Evolutionary conservation across 2,329 filamentous ascomycete species (phyloP).

Genomic region (Penicillium sp.): DNA sequence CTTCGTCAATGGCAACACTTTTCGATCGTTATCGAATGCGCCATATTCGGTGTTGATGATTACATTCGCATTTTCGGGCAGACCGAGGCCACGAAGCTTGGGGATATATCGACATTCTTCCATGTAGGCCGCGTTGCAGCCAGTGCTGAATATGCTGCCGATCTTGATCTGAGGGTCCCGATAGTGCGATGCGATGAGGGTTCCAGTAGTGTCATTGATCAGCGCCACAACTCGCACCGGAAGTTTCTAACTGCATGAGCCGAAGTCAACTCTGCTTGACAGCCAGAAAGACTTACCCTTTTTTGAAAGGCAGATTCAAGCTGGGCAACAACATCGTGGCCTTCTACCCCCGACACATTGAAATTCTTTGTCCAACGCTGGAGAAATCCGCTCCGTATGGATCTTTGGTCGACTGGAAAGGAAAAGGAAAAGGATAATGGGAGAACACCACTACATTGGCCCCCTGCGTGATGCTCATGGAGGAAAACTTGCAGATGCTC

Average conservation of each 20-base stretch:
- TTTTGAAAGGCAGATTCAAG: constrained; percentile 69
- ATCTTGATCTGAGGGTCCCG: constrained; percentile 82
- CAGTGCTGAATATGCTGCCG: constrained; percentile 92
- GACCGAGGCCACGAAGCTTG: constrained; percentile 78
- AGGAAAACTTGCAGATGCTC: constrained; percentile 79
- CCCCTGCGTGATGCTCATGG: constrained; percentile 63
- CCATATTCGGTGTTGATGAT: constrained; percentile 95
- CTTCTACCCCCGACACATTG: constrained; percentile 82
- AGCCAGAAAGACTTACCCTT: constrained; percentile 44
- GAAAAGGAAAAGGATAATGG: constrained; percentile 87
- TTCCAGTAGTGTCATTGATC: constrained; percentile 93
- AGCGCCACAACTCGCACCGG: constrained; percentile 82
- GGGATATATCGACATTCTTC: constrained; percentile 78
- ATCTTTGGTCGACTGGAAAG: constrained; percentile 80
- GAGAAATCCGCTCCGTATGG: constrained; percentile 78
- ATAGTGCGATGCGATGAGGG: constrained; percentile 87
- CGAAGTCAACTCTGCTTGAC: neutral
- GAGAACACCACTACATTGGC: constrained; percentile 44
- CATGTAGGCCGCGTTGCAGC: constrained; percentile 95
- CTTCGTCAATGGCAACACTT: constrained; percentile 60
- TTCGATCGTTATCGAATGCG: constrained; percentile 83
- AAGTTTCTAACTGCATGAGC: constrained; percentile 56
- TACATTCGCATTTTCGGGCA: constrained; percentile 72
- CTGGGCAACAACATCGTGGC: constrained; percentile 77
- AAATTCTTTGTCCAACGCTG: constrained; percentile 93